These are phyloP conservation scores for Dioscorea alata DNA, from an alignment of 106 monocot species.

Conservation along the genomic window DNA sequence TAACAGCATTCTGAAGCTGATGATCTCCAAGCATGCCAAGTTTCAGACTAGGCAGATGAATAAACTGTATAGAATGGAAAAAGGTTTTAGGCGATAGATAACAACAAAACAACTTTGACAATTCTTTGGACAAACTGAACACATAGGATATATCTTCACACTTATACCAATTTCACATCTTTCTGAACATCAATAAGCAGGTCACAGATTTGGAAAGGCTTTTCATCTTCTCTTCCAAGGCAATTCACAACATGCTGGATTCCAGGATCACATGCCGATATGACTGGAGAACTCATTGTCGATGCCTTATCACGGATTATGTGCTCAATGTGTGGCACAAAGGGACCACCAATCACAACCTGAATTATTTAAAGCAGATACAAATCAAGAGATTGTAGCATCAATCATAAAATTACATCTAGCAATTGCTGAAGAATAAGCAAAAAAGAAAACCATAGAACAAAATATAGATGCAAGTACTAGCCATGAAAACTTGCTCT, in stretches of 20 bases:
- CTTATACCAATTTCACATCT: constrained; percentile 47
- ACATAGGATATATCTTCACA: no score
- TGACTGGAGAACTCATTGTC: constrained; percentile 43
- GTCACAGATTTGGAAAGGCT: constrained; percentile 65
- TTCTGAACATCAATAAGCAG: constrained; percentile 34
- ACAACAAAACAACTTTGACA: no score
- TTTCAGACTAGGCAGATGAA: constrained; percentile 56
- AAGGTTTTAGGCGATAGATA: background rate
- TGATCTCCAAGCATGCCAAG: constrained; percentile 81
- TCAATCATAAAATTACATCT: no score
- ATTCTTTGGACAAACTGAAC: no score
- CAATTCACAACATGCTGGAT: constrained; percentile 37
- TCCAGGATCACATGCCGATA: constrained; percentile 71
- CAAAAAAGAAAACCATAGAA: no score
- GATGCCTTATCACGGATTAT: constrained; percentile 68
- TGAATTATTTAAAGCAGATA: constrained; percentile 18
- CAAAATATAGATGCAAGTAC: no score
- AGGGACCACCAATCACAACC: constrained; percentile 90
- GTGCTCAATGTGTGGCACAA: constrained; percentile 53
- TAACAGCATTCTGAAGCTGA: constrained; percentile 86
- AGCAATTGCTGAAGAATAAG: no score
- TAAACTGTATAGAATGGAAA: constrained; percentile 27
- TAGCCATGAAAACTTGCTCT: no score
- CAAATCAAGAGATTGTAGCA: no score
- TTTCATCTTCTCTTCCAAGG: constrained; percentile 37